Base-by-base conservation (phyloP, 192 early-diverging fungal species). In the Gryganskiella cystojenkinii region DNA sequence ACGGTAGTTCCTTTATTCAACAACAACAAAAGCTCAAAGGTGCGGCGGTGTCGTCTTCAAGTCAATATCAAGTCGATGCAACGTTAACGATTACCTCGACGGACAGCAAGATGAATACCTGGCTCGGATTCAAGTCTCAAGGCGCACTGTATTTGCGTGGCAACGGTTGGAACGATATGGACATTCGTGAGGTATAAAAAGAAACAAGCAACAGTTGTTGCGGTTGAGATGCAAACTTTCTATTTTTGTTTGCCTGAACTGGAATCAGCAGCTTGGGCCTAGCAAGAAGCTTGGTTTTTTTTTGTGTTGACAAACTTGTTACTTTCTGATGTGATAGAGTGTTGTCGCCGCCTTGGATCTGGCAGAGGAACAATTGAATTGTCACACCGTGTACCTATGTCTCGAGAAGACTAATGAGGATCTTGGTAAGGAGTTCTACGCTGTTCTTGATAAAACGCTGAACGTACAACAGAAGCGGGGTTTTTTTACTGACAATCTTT, bases 301-400 rank as follows among this genome's bases (percentile, higher is more conserved):
- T n/a, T 2, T 19, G 31, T 14, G 54, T 17, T 20, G 22, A 9
- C 35, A 22, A 3, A 35, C 35, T 40, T 9, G 35, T 11, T 20
- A 20, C 7, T 40, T 37, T 35, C 3, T 17, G 33, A 35, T 20
- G 10, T 8, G 6, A 44, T 44, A 75, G 73, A 76, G 73, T 19
- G 65, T 76, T 25, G 73, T 76, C 3, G 73, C 73, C 3, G 73
- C 73, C 17, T 47, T 76, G 20, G 73, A 76, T 11, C 73, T 76
- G 24, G 73, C 73, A 13, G 73, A 76, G 31, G 73, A 76, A 34
- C 73, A 68, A 28, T 54, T 76, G 30, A 60, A 43, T 2, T 76
- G 73, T 35, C 25, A 56, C 25, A 27, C 54, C 4, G 60, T 76
- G 51, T 61, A 76, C 20, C 60, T 76, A 1, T 76, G 73, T 22